Percentiles rank a stretch among this genome's conserved stretches.
Evolutionary conservation across 169 alveolate species (phyloP).

Genomic region (Cryptosporidium bovis): DNA sequence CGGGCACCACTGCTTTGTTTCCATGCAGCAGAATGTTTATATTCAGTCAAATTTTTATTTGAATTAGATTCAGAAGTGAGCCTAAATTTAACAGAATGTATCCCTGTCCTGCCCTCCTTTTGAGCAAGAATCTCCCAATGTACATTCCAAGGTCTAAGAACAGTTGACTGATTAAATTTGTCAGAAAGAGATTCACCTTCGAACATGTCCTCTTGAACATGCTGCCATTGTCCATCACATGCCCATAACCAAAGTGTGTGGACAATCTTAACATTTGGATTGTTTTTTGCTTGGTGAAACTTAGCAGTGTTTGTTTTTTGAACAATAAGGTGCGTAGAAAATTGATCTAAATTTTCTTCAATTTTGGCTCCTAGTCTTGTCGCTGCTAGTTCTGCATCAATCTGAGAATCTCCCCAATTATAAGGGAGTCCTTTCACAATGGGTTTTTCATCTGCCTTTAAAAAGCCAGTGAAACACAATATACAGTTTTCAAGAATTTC

Average conservation of each 20-base stretch:
- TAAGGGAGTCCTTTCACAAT: constrained; percentile 81
- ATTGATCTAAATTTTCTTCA: constrained; percentile 81
- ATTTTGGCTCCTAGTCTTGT: constrained; percentile 88
- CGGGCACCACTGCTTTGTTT: constrained; percentile 76
- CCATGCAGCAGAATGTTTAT: constrained; percentile 73
- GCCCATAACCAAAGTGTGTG: constrained; percentile 92
- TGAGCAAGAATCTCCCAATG: constrained; percentile 86
- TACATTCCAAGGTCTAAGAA: constrained; percentile 88
- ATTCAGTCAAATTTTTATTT: constrained; percentile 51
- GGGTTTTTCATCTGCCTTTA: constrained; percentile 86
- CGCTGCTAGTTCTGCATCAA: constrained; percentile 88
- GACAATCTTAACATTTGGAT: constrained; percentile 83
- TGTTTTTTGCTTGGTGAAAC: constrained; percentile 82
- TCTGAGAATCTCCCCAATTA: constrained; percentile 88
- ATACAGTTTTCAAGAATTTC: constrained; percentile 84
- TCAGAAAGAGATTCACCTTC: constrained; percentile 89
- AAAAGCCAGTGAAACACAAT: constrained; percentile 88
- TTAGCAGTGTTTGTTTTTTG: constrained; percentile 90
- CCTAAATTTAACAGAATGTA: constrained; percentile 55
- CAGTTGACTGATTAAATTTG: constrained; percentile 87
- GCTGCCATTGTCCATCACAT: constrained; percentile 89
- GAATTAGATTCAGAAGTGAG: constrained; percentile 47
- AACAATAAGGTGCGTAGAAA: constrained; percentile 90
- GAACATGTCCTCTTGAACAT: constrained; percentile 81
- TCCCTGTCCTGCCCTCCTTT: constrained; percentile 62